Base-by-base conservation (phyloP, 306 rosid genomes). In the Ammopiptanthus mongolicus region DNA sequence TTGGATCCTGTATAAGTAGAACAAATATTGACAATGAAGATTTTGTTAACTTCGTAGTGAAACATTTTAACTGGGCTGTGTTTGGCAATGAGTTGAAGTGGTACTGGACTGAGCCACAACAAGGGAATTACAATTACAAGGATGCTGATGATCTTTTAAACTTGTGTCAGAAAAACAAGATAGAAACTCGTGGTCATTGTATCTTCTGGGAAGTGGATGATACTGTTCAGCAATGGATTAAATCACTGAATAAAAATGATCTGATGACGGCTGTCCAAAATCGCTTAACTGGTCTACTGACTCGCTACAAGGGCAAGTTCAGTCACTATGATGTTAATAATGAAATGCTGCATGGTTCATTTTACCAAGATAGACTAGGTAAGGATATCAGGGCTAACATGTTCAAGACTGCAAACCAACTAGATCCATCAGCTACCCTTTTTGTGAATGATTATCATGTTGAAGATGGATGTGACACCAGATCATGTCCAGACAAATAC, bases 31-130 rank as follows among this genome's bases (percentile, higher is more conserved):
- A 96, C 87, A 90, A 92, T 19, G 97, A 96, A 71, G 99, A 96
- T 83, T 92, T 89, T 70, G 92, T 90, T 6, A 31, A 78, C 62
- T 96, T 96, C 73, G 74, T 92, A 1, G 79, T 62, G 65, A 90
- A 89, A 78, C 86, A 92, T 79, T 92, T 96, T 80, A 96, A 92
- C 84, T 92, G 98, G 99, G 97, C 93, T 11, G 97, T 88, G 59
- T 96, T 96, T 78, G 98, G 96, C 12, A 96, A 96, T 36, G 99
- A 92, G 85, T 77, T 96, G 78, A 96, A 92, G 88, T 96, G 97
- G 99, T 86, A 92, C 61, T 92, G 92, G 98, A 96, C 98, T 5
- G 99, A 96, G 82, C 81, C 97, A 17, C 96, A 92, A 12, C 83
- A 82, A 65, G 99, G 98, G 59, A 96, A 77, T 31, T 80, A 92